phyloP scores from a whole-genome alignment of 2,329 filamentous ascomycete genomes.

The Dactylellina parvicollis region DNA sequence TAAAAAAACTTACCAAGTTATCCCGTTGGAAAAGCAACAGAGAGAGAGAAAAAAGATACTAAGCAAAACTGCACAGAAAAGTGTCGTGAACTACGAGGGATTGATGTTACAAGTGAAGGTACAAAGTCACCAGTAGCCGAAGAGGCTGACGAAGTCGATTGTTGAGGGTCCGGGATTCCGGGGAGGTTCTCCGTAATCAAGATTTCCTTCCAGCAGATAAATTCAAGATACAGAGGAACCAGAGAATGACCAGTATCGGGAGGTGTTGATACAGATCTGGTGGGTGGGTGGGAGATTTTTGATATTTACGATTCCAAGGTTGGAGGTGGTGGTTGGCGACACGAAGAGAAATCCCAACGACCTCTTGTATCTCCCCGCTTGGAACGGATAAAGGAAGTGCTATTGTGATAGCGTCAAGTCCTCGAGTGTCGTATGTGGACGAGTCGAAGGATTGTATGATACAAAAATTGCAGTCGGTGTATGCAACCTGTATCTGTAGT shows the following conservation, averaged over 20 bases:
- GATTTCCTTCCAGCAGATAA: conserved; percentile 54
- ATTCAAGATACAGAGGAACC: conserved; percentile 52
- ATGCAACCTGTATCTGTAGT: conserved; percentile 54
- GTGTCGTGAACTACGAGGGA: conserved; percentile 40
- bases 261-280: conserved; percentile 37
- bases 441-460: conserved; percentile 55
- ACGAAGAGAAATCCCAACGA: conserved; percentile 38
- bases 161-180: conserved; percentile 34
- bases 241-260: conserved; percentile 47
- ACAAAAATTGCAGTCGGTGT: conserved; percentile 53
- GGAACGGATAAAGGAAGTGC: conserved; percentile 51
- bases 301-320: conserved; percentile 51
- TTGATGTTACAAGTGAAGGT: conserved; percentile 43
- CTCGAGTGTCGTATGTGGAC: conserved; percentile 48
- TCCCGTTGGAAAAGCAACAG: conserved; percentile 44
- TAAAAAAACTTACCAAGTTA: conserved; percentile 49
- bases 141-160: conserved; percentile 25
- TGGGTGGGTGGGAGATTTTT: conserved; percentile 18
- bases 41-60: conserved; percentile 20
- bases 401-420: conserved; percentile 51
- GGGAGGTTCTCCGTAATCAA: conserved; percentile 50
- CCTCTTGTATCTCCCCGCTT: conserved; percentile 44
- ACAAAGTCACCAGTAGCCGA: conserved; percentile 21
- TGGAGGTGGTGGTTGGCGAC: conserved; percentile 34
- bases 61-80: conserved; percentile 38